Evolutionary conservation across 1,284 basidiomycete species (phyloP).

Genomic region (Ceratobasidium sp.): DNA sequence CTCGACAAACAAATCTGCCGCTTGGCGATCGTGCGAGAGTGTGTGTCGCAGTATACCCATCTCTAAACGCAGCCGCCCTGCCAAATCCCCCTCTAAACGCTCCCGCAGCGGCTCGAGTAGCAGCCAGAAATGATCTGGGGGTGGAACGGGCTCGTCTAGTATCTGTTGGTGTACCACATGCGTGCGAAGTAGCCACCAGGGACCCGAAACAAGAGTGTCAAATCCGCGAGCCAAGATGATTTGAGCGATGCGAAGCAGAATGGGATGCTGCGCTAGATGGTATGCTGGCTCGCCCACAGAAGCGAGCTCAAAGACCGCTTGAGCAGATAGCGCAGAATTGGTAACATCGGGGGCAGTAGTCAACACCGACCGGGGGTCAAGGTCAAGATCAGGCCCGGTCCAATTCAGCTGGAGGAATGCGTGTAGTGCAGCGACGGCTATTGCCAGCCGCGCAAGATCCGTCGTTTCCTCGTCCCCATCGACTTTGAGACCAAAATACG

Average conservation of each 20-base stretch:
- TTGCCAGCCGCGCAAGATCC: slow-evolving; percentile 68
- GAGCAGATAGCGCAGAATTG: slow-evolving; percentile 61
- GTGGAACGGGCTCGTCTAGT: slow-evolving; percentile 84
- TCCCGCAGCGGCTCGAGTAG: slow-evolving; percentile 64
- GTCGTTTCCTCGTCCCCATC: slow-evolving; percentile 46
- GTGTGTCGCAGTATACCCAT: slow-evolving; percentile 82
- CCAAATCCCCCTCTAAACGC: slow-evolving; percentile 67
- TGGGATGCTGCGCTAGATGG: slow-evolving; percentile 79
- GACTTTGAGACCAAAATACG: slow-evolving; percentile 15
- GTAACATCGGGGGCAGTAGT: slow-evolving; percentile 48
- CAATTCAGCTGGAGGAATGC: slow-evolving; percentile 95
- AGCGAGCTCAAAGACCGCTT: slow-evolving; percentile 84
- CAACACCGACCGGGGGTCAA: slow-evolving; percentile 67
- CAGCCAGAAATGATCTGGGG: slow-evolving; percentile 62
- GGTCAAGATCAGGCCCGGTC: slow-evolving; percentile 90
- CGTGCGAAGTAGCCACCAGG: slow-evolving; percentile 86
- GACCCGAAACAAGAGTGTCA: slow-evolving; percentile 59
- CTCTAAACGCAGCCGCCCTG: slow-evolving; percentile 80
- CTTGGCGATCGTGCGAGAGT: slow-evolving; percentile 77
- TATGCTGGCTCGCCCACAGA: slow-evolving; percentile 95
- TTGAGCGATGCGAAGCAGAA: slow-evolving; percentile 81
- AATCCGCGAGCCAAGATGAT: slow-evolving; percentile 70
- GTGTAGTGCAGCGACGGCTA: slow-evolving; percentile 85
- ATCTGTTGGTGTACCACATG: slow-evolving; percentile 82
- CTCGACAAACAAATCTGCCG: slow-evolving; percentile 81